Base-by-base conservation (phyloP, 2,329 filamentous ascomycete species). In the Alternaria atra region DNA sequence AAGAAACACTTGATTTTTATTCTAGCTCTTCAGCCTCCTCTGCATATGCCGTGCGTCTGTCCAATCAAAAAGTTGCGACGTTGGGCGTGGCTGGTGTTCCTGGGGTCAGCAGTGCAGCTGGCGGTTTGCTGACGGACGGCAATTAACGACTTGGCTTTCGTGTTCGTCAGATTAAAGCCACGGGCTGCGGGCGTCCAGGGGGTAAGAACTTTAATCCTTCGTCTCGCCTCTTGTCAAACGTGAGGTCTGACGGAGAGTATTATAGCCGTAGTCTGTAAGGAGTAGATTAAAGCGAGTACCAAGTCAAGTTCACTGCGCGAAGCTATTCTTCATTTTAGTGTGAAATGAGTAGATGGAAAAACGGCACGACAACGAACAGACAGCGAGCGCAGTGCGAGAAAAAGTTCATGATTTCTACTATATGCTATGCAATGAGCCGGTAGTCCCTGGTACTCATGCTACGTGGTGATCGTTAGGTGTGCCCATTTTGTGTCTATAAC, bases 401-500 rank as follows among this genome's bases (percentile, higher is more conserved):
- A 37, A 51, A 32, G 44, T 47, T 60, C 52, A 37, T 60, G 34
- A 56, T 60, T 29, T 51, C 17, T 44, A 51, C 52, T 55, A 44
- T 50, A 42, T 55, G 37, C 52, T 51, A 56, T 56, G 52, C 44
- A 37, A 56, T 37, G 57, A 60, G 52, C 39, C 30, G 37, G 27
- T 42, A 27, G 23, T 32, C 17, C 42, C 34, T 40, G 27, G 54
- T 29, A 17, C 54, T 52, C 46, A 44, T 57, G 46, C 46, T 52
- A 56, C 47, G 44, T 55, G 48, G 44, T 50, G 51, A 46, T 60
- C 57, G 57, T 60, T 55, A 60, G 44, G 44, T 40, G 29, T 43
- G 52, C 60, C 55, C 42, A 60, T 60, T 55, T 58, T 52, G 32
- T 54, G 35, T 56, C 30, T 54, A 63, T 34, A 59, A 60, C 60